phyloP scores from a whole-genome alignment of 2,329 filamentous ascomycete genomes.

The Fusarium lyarnte region DNA sequence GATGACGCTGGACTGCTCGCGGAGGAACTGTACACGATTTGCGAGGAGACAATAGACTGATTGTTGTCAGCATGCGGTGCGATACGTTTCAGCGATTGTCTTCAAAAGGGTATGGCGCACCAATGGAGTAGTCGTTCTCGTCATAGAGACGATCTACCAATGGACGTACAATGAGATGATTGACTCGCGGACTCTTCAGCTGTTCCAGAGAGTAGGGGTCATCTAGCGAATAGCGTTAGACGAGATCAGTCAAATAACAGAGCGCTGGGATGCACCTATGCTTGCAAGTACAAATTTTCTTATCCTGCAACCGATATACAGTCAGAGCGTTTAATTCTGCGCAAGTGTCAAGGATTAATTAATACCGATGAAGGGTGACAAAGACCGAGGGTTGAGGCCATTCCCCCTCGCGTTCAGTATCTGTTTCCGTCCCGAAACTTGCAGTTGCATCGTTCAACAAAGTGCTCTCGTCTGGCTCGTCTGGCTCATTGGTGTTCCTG shows the following conservation, averaged over 20 bases:
- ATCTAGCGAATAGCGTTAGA: not conserved
- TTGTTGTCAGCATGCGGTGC: not conserved
- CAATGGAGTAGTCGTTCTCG: not conserved
- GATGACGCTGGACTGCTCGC: slow-evolving; percentile 70
- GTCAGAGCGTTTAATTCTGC: not conserved
- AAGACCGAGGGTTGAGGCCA: not conserved
- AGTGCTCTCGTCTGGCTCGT: not conserved
- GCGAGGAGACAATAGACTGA: slow-evolving; percentile 76
- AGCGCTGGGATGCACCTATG: not conserved
- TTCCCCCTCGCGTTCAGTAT: not conserved
- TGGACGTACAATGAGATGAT: slow-evolving; percentile 5
- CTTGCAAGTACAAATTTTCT: slow-evolving; percentile 11
- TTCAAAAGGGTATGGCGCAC: not conserved
- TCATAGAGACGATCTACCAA: slow-evolving; percentile 2
- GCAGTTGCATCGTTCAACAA: not conserved
- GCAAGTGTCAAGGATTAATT: not conserved
- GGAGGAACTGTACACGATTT: slow-evolving; percentile 73
- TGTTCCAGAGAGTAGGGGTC: slow-evolving; percentile 11
- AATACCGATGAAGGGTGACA: not conserved
- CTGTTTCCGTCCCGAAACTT: not conserved
- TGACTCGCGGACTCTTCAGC: slow-evolving; percentile 3
- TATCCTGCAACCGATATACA: not conserved
- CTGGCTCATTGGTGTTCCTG: not conserved
- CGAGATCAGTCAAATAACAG: accelerated
- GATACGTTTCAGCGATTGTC: not conserved